Conservation (phyloP, 2,329 filamentous ascomycete genomes). For the Aspergillus spinulosporus region DNA sequence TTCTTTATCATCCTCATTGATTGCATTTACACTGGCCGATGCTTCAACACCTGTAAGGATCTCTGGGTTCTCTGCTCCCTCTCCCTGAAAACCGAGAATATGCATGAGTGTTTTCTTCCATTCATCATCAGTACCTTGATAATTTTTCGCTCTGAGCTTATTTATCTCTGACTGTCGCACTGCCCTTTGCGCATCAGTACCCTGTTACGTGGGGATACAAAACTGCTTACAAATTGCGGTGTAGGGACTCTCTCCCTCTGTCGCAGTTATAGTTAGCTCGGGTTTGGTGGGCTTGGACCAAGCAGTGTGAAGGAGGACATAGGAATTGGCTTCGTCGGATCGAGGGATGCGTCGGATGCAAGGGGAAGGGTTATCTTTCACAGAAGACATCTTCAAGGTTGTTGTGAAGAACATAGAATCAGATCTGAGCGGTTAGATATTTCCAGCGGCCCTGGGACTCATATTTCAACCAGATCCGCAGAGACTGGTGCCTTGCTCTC, state of each 20-base stretch:
- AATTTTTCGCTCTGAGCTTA: slow-evolving; percentile 44
- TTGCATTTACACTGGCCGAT: slow-evolving; percentile 29
- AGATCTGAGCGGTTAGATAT: background rate
- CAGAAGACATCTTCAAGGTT: slow-evolving; percentile 11
- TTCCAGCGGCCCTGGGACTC: background rate
- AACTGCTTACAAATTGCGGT: slow-evolving; percentile 44
- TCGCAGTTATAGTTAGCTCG: slow-evolving; percentile 58
- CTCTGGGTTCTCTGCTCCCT: slow-evolving; percentile 19
- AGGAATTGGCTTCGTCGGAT: slow-evolving; percentile 42
- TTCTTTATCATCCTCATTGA: slow-evolving; percentile 33
- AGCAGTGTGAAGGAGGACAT: slow-evolving; percentile 54
- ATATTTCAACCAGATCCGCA: background rate
- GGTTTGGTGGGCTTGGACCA: slow-evolving; percentile 41
- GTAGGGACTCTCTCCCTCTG: slow-evolving; percentile 59
- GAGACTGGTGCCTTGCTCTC: background rate
- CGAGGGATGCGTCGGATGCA: slow-evolving; percentile 53
- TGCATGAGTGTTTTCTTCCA: slow-evolving; percentile 41
- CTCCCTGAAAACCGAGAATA: slow-evolving; percentile 34
- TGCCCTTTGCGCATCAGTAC: slow-evolving; percentile 25
- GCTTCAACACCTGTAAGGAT: slow-evolving; percentile 34
- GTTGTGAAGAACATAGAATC: background rate
- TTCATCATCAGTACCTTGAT: slow-evolving; percentile 46
- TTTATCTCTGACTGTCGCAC: slow-evolving; percentile 41
- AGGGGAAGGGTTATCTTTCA: slow-evolving; percentile 19
- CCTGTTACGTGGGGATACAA: background rate